Base-by-base conservation (phyloP, 2,329 filamentous ascomycete genomes). In the Alternaria sp. region DNA sequence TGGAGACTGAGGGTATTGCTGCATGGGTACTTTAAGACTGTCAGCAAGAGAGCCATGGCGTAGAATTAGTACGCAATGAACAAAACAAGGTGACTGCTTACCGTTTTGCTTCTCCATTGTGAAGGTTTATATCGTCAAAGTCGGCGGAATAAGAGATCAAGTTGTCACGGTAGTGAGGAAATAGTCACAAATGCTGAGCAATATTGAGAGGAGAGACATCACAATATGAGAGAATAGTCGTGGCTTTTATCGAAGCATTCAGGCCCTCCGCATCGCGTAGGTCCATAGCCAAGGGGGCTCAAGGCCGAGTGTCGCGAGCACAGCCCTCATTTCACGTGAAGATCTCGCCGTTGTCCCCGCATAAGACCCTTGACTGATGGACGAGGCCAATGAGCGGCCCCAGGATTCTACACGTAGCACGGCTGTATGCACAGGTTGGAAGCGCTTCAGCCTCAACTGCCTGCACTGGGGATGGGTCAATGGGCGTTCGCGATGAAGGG, bases 91-190 rank as follows among this genome's bases (percentile, higher is more conserved):
- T 14, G n/a, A 21, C 23, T 21, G 70, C 73, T 71, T 45, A 76
- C 74, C 73, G 58, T 69, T 68, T 72, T 71, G 69, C 60, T 76
- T 76, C 68, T 75, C 74, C 74, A 76, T 76, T 63, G 36, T 67
- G 64, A 51, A 24, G 24, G 14, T 54, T 21, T 51, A 24, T 24
- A 31, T 48, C 8, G 24, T 36, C 13, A 31, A 36, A 50, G 34
- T 29, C 21, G 7, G 37, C 8, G 29, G 31, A 9, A 26, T 58
- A 37, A 21, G 17, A 31, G 9, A 14, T 21, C 26, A 2, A 24
- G n/a, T 23, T 21, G 42, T 41, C 6, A 4, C 5, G 21, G 44
- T 48, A 11, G 44, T 48, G 3, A n/a, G 44, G 34, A 48, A 8
- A 34, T 23, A n/a, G 21, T 13, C 31, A 24, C n/a, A 48, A 9